Base-by-base conservation (phyloP, 148 eudicot genomes). In the Talinum fruticosum region DNA sequence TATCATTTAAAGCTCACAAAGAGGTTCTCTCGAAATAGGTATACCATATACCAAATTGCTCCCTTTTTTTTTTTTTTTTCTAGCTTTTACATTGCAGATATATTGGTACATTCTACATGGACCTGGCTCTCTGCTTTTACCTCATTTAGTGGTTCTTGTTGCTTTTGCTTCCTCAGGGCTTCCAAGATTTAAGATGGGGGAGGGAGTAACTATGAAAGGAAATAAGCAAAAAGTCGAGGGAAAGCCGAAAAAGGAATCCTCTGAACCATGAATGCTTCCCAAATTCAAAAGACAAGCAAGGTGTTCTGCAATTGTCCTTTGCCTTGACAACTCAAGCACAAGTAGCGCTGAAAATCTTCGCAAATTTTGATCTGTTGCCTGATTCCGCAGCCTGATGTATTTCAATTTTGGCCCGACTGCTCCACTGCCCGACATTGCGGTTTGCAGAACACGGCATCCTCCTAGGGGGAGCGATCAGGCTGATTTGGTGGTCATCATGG, bases 1-100 rank as follows among this genome's bases (percentile, higher is more conserved):
- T 94, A 64, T 94, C 96, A 23, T 92, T 87, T 66, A 92, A 90
- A 90, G 97, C 98, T 82, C 98, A 94, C 89, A 92, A 88, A 86
- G 92, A 88, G 77, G 88, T 92, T 51, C 41, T 84, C 47, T 41
- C 80, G 18, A 87, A 89, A 87, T 87, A 89, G 88, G 94, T 86
- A 83, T 62, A n/a, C n/a, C n/a, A 75, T 28, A 34, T 37, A 19
- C 68, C 64, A 57, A 23, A 21, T n/a, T 57, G 64, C 4, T 57
- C 24, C 28, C 7, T 57, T 57, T 57, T 5, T 57, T 57, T 8
- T 57, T n/a, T n/a, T n/a, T n/a, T n/a, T n/a, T n/a, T n/a, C n/a
- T n/a, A n/a, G 21, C n/a, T 19, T 54, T 54, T 16, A 13, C 19
- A 7, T 54, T 54, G 62, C n/a, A 54, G 8, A 18, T 54, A 54